These are phyloP conservation scores for Russula ochroleuca DNA, from an alignment of 768 basidiomycete genomes.

Conservation along the genomic window DNA sequence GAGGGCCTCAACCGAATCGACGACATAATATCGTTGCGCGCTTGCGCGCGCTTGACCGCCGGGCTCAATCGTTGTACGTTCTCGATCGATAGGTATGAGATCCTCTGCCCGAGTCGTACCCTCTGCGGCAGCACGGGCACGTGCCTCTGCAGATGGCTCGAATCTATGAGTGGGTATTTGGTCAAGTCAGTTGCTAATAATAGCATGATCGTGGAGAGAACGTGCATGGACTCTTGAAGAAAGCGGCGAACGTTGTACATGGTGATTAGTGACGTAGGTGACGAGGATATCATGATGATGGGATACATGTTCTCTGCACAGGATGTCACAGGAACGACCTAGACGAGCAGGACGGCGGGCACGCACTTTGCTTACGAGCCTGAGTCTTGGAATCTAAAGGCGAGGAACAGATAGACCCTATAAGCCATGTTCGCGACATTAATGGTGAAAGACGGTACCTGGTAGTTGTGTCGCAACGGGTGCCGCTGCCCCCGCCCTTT, in stretches of 20 bases:
- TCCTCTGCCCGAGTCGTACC: conserved; percentile 77
- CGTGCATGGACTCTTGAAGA: conserved; percentile 79
- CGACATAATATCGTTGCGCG: conserved; percentile 66
- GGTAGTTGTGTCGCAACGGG: conserved; percentile 38
- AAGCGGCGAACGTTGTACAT: conserved; percentile 98
- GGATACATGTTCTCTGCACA: conserved; percentile 71
- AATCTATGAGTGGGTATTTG: conserved; percentile 37
- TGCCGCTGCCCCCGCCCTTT: conserved; percentile 46
- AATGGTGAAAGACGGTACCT: conserved; percentile 29
- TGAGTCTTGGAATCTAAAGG: conserved; percentile 52
- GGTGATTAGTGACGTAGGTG: conserved; percentile 89
- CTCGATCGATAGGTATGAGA: conserved; percentile 82
- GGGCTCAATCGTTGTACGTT: conserved; percentile 65
- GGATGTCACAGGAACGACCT: not conserved
- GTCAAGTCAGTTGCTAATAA: not conserved
- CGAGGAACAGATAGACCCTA: not conserved
- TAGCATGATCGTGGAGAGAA: not conserved
- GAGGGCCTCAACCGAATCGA: conserved; percentile 90
- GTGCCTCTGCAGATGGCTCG: conserved; percentile 71
- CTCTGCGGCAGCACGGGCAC: conserved; percentile 60
- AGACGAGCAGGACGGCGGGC: not conserved
- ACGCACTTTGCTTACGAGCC: conserved; percentile 67
- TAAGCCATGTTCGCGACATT: not conserved
- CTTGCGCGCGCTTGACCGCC: conserved; percentile 54
- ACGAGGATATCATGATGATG: conserved; percentile 96